Evolutionary conservation across 164 flowering plant species (phyloP).

Genomic region (Aristolochia contorta): DNA sequence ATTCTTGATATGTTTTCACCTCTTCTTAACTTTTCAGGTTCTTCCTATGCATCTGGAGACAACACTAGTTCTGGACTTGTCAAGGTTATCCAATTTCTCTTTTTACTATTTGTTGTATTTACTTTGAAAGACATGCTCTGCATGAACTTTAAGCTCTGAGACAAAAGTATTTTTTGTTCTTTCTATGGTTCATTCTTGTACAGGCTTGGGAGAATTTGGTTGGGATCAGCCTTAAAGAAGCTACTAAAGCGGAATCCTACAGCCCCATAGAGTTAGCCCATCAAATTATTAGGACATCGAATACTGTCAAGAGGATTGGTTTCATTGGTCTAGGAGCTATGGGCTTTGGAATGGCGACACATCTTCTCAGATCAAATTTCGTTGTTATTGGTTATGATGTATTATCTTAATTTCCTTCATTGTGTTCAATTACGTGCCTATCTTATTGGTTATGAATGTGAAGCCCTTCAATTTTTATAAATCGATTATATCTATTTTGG

Average conservation of each 20-base stretch:
- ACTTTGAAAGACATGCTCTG: no score
- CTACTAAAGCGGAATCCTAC: constrained; percentile 53
- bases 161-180: neutral
- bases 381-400: constrained; percentile 86
- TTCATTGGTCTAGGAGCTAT: constrained; percentile 99
- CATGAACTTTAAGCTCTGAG: neutral
- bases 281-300: constrained; percentile 36
- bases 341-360: constrained; percentile 99
- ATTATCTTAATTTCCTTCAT: constrained; percentile 15
- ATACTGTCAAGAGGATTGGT: constrained; percentile 55
- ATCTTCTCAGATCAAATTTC: constrained; percentile 65
- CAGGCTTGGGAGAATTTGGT: constrained; percentile 67
- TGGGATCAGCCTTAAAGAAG: constrained; percentile 55
- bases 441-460: neutral
- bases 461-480: neutral
- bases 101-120: constrained; percentile 2
- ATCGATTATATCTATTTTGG: neutral
- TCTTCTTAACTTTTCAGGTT: constrained; percentile 31
- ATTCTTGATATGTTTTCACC: neutral
- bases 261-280: constrained; percentile 52
- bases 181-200: constrained; percentile 6
- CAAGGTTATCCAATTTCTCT: constrained; percentile 34
- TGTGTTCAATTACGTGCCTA: neutral
- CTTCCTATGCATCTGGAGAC: constrained; percentile 30
- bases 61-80: constrained; percentile 30